A percentile compares a stretch with the other conserved stretches of the same genome.
Evolutionary conservation across 2,329 filamentous ascomycete species (phyloP).

Genomic region (Corynespora cassiicola): DNA sequence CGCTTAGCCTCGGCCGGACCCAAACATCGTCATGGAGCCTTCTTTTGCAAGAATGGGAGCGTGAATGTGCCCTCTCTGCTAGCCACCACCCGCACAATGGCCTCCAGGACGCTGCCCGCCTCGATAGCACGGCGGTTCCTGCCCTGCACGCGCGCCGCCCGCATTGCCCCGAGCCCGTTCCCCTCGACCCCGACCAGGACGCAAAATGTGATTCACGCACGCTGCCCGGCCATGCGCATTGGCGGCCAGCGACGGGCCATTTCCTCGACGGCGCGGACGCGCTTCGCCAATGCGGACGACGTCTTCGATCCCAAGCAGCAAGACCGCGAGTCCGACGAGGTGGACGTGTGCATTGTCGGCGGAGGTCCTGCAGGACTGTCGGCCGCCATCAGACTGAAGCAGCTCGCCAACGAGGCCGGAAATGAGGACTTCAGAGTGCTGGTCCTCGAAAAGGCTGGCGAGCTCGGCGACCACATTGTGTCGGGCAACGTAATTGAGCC

Average conservation of each 20-base stretch:
- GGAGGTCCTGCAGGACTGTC: slow-evolving; percentile 93
- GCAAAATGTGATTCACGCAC: slow-evolving; percentile 22
- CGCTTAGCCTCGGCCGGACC: slow-evolving; percentile 33
- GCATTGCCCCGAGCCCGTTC: slow-evolving; percentile 25
- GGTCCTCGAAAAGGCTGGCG: slow-evolving; percentile 91
- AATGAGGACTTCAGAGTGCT: slow-evolving; percentile 96
- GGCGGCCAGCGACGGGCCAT: slow-evolving; percentile 46
- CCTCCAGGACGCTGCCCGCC: slow-evolving; percentile 35
- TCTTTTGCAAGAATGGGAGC: slow-evolving; percentile 23
- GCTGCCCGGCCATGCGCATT: slow-evolving; percentile 42
- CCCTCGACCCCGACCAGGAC: slow-evolving; percentile 20
- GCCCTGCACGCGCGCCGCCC: slow-evolving; percentile 23
- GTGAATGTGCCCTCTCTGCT: slow-evolving; percentile 15
- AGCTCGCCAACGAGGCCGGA: slow-evolving; percentile 90
- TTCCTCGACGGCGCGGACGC: slow-evolving; percentile 36
- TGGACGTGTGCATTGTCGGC: slow-evolving; percentile 96
- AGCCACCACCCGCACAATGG: slow-evolving; percentile 31
- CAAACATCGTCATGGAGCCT: slow-evolving; percentile 31
- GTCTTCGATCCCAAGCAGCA: slow-evolving; percentile 58
- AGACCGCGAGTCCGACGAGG: slow-evolving; percentile 89
- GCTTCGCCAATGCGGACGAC: slow-evolving; percentile 47
- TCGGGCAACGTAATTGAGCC: slow-evolving; percentile 96
- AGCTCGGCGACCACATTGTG: slow-evolving; percentile 92
- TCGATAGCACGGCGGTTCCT: slow-evolving; percentile 35
- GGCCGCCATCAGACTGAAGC: slow-evolving; percentile 93